Percentiles rank a stretch among this genome's conserved stretches.
Evolutionary conservation across 148 eudicot genomes (phyloP).

Genomic region (Nyssa sinensis): DNA sequence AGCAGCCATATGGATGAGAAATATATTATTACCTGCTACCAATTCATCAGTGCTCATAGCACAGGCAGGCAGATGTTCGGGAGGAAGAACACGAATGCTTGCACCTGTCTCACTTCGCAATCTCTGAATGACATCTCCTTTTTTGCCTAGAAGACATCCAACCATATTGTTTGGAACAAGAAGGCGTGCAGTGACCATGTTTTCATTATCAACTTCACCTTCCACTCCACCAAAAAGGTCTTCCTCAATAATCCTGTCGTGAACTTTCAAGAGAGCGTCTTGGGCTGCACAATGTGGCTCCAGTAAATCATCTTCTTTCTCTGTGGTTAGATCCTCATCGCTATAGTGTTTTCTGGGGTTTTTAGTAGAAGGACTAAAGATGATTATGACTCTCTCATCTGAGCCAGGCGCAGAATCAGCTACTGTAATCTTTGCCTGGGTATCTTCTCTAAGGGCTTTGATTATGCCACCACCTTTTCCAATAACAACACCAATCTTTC

Average conservation of each 20-base stretch:
- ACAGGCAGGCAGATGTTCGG: conserved; percentile 71
- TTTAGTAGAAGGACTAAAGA: conserved; percentile 52
- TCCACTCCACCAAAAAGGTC: conserved; percentile 8
- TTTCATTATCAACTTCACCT: conserved; percentile 17
- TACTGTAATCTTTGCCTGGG: conserved; percentile 69
- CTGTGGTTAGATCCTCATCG: conserved; percentile 3
- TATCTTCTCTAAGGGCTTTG: conserved; percentile 72
- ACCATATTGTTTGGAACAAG: conserved; percentile 74
- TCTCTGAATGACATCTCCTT: conserved; percentile 77
- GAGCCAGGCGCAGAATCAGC: conserved; percentile 68
- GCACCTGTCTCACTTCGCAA: conserved; percentile 80
- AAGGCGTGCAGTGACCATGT: conserved; percentile 56
- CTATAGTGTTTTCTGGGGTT: conserved; percentile 14
- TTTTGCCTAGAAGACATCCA: conserved; percentile 74
- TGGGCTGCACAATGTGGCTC: conserved; percentile 2
- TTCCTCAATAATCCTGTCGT: conserved; percentile 1
- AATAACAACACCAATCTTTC: conserved; percentile 73
- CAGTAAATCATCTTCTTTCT: conserved; percentile 23
- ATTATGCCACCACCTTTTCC: conserved; percentile 82
- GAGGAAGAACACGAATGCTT: conserved; percentile 68
- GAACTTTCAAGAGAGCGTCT: neutral
- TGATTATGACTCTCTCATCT: conserved; percentile 67
- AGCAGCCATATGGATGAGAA: neutral
- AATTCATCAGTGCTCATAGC: conserved; percentile 65
- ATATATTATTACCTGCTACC: conserved; percentile 61